phyloP scores from a whole-genome alignment of 306 rosid species.

The Cucumis melo region DNA sequence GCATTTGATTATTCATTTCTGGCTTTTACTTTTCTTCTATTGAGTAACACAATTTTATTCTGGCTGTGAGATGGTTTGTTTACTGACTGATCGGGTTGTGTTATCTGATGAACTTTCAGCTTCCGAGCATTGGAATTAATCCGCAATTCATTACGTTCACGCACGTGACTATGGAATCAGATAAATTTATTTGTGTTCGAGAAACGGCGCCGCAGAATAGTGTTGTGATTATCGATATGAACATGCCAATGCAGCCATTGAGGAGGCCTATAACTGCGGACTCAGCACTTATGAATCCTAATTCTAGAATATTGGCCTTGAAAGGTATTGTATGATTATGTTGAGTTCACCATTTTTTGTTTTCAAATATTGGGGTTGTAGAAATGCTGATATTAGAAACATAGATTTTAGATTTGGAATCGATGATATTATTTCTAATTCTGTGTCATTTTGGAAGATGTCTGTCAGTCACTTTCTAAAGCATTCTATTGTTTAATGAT shows the following conservation, averaged over 20 bases:
- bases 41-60: neutral
- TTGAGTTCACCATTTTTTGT: neutral
- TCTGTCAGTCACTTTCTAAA: neutral
- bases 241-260: constrained; percentile 82
- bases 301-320: constrained; percentile 82
- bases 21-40: neutral
- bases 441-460: neutral
- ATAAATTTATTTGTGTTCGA: constrained; percentile 85
- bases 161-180: constrained; percentile 96
- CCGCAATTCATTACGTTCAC: constrained; percentile 86
- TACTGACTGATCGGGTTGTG: constrained; percentile 15
- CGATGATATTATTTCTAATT: neutral
- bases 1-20: constrained; percentile 8
- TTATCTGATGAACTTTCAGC: constrained; percentile 55
- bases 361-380: neutral
- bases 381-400: neutral
- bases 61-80: neutral
- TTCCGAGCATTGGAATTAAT: constrained; percentile 85
- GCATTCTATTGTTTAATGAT: neutral
- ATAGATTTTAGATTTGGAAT: neutral
- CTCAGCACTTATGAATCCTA: constrained; percentile 97
- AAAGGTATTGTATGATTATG: constrained; percentile 42
- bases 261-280: constrained; percentile 97
- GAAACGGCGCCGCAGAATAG: constrained; percentile 92
- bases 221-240: constrained; percentile 86